Percentiles rank a stretch among this genome's conserved stretches.
Conservation (phyloP, 140 eudicot genomes). For the Ambrosia hybrid region DNA sequence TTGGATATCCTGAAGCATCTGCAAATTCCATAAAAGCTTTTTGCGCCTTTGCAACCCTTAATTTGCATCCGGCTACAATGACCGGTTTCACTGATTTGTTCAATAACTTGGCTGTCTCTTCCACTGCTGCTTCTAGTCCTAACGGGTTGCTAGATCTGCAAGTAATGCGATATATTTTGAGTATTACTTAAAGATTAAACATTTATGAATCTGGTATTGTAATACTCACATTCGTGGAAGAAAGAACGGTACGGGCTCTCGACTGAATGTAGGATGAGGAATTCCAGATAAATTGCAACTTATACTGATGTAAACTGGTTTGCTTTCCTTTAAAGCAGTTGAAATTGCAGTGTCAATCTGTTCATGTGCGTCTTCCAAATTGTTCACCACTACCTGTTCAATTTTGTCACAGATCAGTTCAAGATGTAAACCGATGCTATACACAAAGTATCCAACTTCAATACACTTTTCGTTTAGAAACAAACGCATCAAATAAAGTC, state of each 20-base stretch:
- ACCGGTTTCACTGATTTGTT: conserved; percentile 90
- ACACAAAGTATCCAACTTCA: no score
- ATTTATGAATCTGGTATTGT: no score
- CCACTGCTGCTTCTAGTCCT: conserved; percentile 85
- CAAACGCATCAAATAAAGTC: no score
- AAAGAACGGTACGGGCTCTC: conserved; percentile 69
- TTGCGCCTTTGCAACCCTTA: conserved; percentile 69
- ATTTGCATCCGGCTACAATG: conserved; percentile 67
- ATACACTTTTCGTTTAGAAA: no score
- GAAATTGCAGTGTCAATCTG: conserved; percentile 79
- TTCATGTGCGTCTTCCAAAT: conserved; percentile 92
- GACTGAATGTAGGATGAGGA: conserved; percentile 69
- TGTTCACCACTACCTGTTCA: conserved; percentile 70
- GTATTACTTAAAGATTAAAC: neutral
- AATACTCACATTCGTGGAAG: conserved; percentile 61
- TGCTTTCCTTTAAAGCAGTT: conserved; percentile 85
- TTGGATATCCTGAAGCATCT: conserved; percentile 72
- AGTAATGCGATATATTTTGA: neutral
- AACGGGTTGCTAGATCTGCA: conserved; percentile 67
- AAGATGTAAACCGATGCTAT: no score
- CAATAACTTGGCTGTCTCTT: conserved; percentile 67
- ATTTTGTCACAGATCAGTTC: neutral
- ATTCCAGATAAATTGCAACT: conserved; percentile 78
- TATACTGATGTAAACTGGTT: conserved; percentile 82
- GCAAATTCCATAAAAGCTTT: conserved; percentile 70